phyloP scores from a whole-genome alignment of 768 basidiomycete species.

The Collybia nuda region DNA sequence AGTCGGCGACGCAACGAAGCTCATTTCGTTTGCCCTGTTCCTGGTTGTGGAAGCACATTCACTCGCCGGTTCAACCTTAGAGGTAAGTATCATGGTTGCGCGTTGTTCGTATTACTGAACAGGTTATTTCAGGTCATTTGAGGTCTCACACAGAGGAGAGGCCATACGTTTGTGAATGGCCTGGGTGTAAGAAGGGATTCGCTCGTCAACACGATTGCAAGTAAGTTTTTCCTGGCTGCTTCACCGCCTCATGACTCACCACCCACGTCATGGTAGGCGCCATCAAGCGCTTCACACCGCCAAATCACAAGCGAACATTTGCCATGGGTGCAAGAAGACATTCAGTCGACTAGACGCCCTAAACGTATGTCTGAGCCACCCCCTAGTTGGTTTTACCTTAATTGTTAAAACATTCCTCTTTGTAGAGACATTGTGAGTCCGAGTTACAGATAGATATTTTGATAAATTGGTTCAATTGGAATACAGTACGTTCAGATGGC shows the following conservation, averaged over 20 bases:
- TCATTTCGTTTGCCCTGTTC: slow-evolving; percentile 90
- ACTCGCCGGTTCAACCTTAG: slow-evolving; percentile 88
- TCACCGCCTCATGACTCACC: too few relatives aligned
- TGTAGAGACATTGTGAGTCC: slow-evolving; percentile 75
- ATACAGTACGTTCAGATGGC: slow-evolving; percentile 78
- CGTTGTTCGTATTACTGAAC: slow-evolving; percentile 3
- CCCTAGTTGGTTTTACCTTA: slow-evolving; percentile 18
- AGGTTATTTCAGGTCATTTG: slow-evolving; percentile 64
- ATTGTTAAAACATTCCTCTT: slow-evolving; percentile 15
- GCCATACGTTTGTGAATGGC: slow-evolving; percentile 91
- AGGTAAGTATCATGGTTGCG: slow-evolving; percentile 42
- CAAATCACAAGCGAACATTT: slow-evolving; percentile 82
- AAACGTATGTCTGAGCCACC: slow-evolving; percentile 66
- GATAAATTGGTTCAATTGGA: slow-evolving; percentile 19
- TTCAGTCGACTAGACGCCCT: slow-evolving; percentile 93
- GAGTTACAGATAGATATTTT: slow-evolving; percentile 10
- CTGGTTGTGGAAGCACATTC: slow-evolving; percentile 96
- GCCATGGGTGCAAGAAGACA: slow-evolving; percentile 90
- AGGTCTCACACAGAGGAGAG: slow-evolving; percentile 95
- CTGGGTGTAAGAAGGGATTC: slow-evolving; percentile 93
- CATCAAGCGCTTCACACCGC: slow-evolving; percentile 89
- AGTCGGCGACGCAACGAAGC: slow-evolving; percentile 89
- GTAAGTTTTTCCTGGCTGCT: slow-evolving; percentile 41
- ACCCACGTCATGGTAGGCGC: slow-evolving; percentile 46
- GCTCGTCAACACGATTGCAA: slow-evolving; percentile 98